Percentiles rank a stretch among this genome's conserved stretches.
These are phyloP conservation scores for Phoma herbarum DNA, from an alignment of 2,329 filamentous ascomycete species.

Conservation along the genomic window DNA sequence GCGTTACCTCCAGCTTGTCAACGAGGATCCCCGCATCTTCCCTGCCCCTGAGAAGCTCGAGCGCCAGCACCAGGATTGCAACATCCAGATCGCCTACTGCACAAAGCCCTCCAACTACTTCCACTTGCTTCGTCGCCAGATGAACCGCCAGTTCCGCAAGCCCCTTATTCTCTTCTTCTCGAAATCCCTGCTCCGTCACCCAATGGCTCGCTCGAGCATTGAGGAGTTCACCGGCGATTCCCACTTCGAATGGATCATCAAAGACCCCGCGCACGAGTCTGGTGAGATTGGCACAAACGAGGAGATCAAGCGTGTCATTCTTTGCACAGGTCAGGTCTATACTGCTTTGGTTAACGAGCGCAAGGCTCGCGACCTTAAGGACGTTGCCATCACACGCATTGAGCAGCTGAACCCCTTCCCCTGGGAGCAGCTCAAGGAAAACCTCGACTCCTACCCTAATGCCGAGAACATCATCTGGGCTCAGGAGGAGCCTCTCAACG, in stretches of 20 bases:
- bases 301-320: constrained; percentile 90
- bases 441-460: constrained; percentile 96
- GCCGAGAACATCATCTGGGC: constrained; percentile 97
- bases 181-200: constrained; percentile 94
- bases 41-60: constrained; percentile 87
- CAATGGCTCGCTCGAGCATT: constrained; percentile 85
- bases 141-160: constrained; percentile 99
- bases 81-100: constrained; percentile 98
- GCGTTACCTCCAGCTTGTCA: constrained; percentile 95
- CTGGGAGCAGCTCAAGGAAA: constrained; percentile 95
- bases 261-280: constrained; percentile 82
- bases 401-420: constrained; percentile 99
- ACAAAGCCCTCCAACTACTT: constrained; percentile 96
- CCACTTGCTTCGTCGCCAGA: constrained; percentile 94
- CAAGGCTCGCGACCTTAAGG: constrained; percentile 82
- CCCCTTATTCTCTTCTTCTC: constrained; percentile 98
- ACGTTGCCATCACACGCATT: constrained; percentile 92
- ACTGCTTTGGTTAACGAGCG: constrained; percentile 90
- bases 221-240: constrained; percentile 91
- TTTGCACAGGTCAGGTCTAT: constrained; percentile 96
- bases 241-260: constrained; percentile 96
- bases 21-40: constrained; percentile 96
- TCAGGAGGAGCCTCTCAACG: constrained; percentile 97
- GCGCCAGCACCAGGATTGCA: constrained; percentile 98
- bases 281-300: constrained; percentile 79